These are phyloP conservation scores for Moesziomyces globuligerus DNA, from an alignment of 1,284 basidiomycete species.

Conservation along the genomic window DNA sequence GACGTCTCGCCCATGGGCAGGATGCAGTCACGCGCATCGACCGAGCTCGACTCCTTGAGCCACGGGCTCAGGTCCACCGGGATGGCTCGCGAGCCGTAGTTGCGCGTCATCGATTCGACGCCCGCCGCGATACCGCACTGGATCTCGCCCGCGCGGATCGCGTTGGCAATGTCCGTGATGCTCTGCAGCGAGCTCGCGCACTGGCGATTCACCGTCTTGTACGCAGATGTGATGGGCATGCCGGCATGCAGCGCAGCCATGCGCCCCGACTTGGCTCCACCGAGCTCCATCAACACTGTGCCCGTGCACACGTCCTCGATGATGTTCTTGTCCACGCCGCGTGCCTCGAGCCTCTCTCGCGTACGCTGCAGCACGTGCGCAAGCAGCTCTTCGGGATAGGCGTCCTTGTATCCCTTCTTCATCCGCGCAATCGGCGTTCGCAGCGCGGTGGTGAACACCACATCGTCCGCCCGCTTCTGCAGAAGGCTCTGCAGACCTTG, in stretches of 20 bases:
- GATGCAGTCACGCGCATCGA: slow-evolving; percentile 66
- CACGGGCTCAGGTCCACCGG: slow-evolving; percentile 62
- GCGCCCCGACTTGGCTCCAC: slow-evolving; percentile 67
- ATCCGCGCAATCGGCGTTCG: slow-evolving; percentile 68
- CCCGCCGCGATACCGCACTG: slow-evolving; percentile 63
- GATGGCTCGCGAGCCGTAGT: slow-evolving; percentile 65
- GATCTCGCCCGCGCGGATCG: slow-evolving; percentile 64
- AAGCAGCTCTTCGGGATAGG: slow-evolving; percentile 66
- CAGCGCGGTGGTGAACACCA: slow-evolving; percentile 66
- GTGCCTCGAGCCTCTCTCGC: slow-evolving; percentile 60
- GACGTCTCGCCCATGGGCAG: slow-evolving; percentile 65
- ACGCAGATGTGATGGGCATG: slow-evolving; percentile 36
- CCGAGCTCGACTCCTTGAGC: slow-evolving; percentile 56
- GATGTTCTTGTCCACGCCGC: slow-evolving; percentile 64
- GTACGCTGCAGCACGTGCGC: slow-evolving; percentile 65
- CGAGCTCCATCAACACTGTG: slow-evolving; percentile 68
- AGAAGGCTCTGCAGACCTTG: slow-evolving; percentile 50
- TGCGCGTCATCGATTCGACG: slow-evolving; percentile 64
- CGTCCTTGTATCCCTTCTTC: slow-evolving; percentile 66
- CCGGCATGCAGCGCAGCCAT: slow-evolving; percentile 68
- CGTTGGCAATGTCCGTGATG: slow-evolving; percentile 67
- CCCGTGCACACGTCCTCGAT: slow-evolving; percentile 68
- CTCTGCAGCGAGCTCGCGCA: slow-evolving; percentile 67
- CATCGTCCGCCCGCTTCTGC: slow-evolving; percentile 59
- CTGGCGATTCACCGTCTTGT: slow-evolving; percentile 67